A percentile compares a stretch with the other conserved stretches of the same genome.
phyloP scores from a whole-genome alignment of 2,329 filamentous ascomycete species.

The Xylariomycetidae sp. region DNA sequence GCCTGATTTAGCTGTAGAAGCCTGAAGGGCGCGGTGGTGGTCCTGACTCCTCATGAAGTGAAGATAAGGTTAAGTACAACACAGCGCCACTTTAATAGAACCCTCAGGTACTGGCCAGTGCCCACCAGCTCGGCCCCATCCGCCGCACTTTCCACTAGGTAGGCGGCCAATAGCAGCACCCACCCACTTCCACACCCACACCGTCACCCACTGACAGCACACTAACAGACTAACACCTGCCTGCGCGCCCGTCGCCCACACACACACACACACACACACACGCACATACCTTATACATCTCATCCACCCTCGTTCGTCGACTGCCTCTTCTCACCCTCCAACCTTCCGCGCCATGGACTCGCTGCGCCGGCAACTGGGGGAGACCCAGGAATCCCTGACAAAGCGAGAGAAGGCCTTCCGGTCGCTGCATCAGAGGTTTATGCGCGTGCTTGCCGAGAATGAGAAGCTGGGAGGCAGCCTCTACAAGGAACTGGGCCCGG shows the following conservation, averaged over 20 bases:
- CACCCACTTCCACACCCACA: neutral
- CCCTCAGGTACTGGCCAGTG: no score
- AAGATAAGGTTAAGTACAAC: no score
- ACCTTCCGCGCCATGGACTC: conserved; percentile 16
- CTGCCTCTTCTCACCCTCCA: neutral
- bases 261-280: neutral
- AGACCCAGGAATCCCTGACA: conserved; percentile 20
- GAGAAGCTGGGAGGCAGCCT: conserved; percentile 12
- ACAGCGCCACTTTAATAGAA: no score
- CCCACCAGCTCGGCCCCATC: no score
- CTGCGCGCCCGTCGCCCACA: neutral
- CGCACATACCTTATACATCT: neutral
- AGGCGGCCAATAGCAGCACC: no score
- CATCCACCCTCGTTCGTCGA: neutral
- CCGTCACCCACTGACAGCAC: neutral
- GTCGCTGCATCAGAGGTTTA: conserved; percentile 11
- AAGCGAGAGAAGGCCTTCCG: conserved; percentile 18
- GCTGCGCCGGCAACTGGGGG: conserved; percentile 20
- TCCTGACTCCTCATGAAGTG: no score
- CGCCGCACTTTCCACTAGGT: no score
- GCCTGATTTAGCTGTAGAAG: no score
- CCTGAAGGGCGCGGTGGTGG: no score
- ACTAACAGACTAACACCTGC: neutral
- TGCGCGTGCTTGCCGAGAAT: conserved; percentile 12
- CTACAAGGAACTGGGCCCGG: conserved; percentile 7